Evolutionary conservation across 2,329 filamentous ascomycete genomes (phyloP).

Genomic region (Ophiostoma sp.): DNA sequence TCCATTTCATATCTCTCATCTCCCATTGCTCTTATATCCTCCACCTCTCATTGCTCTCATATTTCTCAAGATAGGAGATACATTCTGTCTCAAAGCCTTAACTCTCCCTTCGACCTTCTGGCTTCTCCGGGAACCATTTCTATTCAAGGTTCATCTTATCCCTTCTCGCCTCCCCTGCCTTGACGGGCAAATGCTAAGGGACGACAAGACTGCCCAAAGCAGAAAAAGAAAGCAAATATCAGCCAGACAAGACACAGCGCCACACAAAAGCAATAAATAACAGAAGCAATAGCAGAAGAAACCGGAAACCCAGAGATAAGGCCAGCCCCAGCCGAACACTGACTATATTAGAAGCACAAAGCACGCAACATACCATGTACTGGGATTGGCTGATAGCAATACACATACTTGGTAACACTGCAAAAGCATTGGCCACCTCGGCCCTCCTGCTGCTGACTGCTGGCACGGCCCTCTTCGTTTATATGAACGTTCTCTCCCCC

Average conservation of each 20-base stretch:
- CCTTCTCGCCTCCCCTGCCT: not conserved
- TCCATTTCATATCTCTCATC: not conserved
- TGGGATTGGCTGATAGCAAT: not conserved
- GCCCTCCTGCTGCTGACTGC: not conserved
- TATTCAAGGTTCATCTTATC: not conserved
- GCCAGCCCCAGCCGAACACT: not conserved
- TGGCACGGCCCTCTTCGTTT: conserved; percentile 2
- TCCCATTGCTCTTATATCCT: no score
- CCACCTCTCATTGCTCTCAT: no score
- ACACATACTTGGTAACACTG: not conserved
- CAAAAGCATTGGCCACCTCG: conserved; percentile 6
- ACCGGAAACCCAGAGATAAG: conserved; percentile 4
- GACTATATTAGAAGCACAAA: not conserved
- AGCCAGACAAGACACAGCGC: not conserved
- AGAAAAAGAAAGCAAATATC: not conserved
- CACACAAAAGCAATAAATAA: not conserved
- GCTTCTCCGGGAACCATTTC: not conserved
- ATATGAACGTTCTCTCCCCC: conserved; percentile 2
- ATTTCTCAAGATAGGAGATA: no score
- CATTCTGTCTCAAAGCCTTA: no score
- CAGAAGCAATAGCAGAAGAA: not conserved
- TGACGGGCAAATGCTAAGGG: not conserved
- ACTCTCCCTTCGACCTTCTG: not conserved
- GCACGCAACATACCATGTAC: not conserved
- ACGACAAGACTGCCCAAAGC: not conserved